Evolutionary conservation across 805 yeast species (phyloP).

Genomic region (Candida koratica): DNA sequence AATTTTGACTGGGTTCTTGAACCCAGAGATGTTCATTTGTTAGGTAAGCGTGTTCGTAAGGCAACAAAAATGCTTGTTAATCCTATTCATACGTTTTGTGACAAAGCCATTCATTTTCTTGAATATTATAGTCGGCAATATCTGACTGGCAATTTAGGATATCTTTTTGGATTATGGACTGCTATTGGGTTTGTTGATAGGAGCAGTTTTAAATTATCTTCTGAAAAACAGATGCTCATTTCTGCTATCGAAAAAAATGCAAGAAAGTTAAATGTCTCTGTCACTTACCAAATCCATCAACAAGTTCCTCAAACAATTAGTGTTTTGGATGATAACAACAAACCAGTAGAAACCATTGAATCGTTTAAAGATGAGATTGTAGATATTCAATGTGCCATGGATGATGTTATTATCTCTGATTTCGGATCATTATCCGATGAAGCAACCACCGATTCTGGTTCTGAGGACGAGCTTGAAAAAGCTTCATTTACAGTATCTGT

Average conservation of each 20-base stretch:
- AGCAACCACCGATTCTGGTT: background rate
- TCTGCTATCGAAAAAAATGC: background rate
- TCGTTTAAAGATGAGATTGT: background rate
- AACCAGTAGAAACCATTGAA: too few species aligned
- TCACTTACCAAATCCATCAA: background rate
- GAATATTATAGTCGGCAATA: background rate
- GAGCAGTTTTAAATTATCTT: too few species aligned
- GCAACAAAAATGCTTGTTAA: background rate
- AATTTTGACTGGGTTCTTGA: conserved; percentile 37
- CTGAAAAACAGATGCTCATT: background rate
- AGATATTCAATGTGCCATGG: background rate
- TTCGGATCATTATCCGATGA: background rate
- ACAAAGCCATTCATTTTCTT: background rate
- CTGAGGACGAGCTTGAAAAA: background rate
- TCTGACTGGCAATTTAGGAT: background rate
- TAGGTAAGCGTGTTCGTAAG: conserved; percentile 18
- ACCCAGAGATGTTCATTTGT: conserved; percentile 30
- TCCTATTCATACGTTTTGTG: background rate
- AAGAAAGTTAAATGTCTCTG: too few species aligned
- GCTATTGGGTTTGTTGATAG: background rate
- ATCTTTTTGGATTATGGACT: background rate
- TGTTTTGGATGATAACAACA: background rate
- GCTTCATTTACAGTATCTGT: background rate
- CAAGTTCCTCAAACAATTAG: background rate
- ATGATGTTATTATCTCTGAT: background rate